Evolutionary conservation across 495 filamentous ascomycete genomes (phyloP).

Genomic region (Aspergillus panamensis): DNA sequence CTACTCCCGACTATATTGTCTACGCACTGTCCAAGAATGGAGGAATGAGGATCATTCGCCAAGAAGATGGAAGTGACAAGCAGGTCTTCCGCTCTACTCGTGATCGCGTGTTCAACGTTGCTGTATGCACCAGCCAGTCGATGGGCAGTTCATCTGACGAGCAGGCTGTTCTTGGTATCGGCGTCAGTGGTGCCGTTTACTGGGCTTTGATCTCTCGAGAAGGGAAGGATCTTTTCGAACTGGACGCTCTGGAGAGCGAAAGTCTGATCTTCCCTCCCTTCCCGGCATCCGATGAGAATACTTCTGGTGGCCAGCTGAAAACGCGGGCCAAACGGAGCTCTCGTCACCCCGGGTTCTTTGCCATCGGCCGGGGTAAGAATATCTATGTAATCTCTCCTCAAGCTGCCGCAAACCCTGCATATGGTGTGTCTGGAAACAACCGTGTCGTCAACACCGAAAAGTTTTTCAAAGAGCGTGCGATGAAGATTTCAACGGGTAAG

Average conservation of each 20-base stretch:
- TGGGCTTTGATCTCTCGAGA: conserved; percentile 74
- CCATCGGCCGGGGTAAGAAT: conserved; percentile 89
- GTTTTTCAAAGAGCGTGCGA: conserved; percentile 76
- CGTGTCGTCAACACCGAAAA: conserved; percentile 77
- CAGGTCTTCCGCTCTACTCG: conserved; percentile 82
- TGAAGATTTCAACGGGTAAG: conserved; percentile 95
- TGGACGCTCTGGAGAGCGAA: conserved; percentile 67
- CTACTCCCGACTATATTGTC: conserved; percentile 86
- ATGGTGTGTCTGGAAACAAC: conserved; percentile 66
- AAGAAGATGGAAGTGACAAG: conserved; percentile 86
- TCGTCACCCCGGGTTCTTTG: conserved; percentile 87
- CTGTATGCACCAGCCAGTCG: conserved; percentile 61
- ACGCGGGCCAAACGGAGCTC: conserved; percentile 87
- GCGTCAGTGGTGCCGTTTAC: conserved; percentile 89
- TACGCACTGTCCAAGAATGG: conserved; percentile 90
- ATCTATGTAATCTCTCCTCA: conserved; percentile 88
- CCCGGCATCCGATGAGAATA: conserved; percentile 69
- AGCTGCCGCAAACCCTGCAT: conserved; percentile 65
- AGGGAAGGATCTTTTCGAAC: conserved; percentile 69
- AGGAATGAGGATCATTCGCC: conserved; percentile 85
- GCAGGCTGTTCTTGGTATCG: conserved; percentile 85
- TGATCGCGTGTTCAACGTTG: conserved; percentile 92
- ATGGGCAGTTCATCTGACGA: conserved; percentile 43
- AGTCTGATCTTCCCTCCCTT: conserved; percentile 81
- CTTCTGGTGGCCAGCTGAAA: conserved; percentile 87